Percentiles rank a stretch among this genome's conserved stretches.
phyloP scores from a whole-genome alignment of 2,329 filamentous ascomycete species.

The Aphanoascus verrucosus region DNA sequence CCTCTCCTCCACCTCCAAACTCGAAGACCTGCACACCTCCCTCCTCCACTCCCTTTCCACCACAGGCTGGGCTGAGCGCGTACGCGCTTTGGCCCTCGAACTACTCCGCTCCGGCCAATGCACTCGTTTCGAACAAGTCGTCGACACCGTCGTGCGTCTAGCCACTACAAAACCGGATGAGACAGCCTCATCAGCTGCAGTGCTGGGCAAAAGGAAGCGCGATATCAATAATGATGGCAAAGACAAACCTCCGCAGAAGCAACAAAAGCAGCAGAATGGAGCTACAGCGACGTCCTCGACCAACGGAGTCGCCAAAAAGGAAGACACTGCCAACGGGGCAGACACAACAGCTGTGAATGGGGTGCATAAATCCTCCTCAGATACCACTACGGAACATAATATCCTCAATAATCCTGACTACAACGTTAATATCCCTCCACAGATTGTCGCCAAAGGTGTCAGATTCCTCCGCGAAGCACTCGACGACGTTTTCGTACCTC shows the following conservation, averaged over 20 bases:
- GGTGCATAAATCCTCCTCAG: not conserved
- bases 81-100: slow-evolving; percentile 45
- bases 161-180: slow-evolving; percentile 23
- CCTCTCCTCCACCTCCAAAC: slow-evolving; percentile 40
- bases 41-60: slow-evolving; percentile 47
- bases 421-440: slow-evolving; percentile 41
- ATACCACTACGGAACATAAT: not conserved
- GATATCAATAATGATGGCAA: not conserved
- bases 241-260: no score
- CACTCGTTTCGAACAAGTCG: slow-evolving; percentile 47
- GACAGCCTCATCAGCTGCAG: not conserved
- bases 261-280: slow-evolving; percentile 7
- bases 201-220: slow-evolving; percentile 13
- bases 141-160: slow-evolving; percentile 43
- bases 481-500: slow-evolving; percentile 21
- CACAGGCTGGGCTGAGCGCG: slow-evolving; percentile 48
- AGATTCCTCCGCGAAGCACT: slow-evolving; percentile 43
- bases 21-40: slow-evolving; percentile 46
- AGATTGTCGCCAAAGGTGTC: slow-evolving; percentile 42
- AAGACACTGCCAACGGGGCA: not conserved
- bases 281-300: slow-evolving; percentile 16
- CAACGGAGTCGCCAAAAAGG: slow-evolving; percentile 23
- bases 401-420: not conserved
- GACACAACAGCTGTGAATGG: not conserved
- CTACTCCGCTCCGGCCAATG: slow-evolving; percentile 49